Base-by-base conservation (phyloP, 23 red algal genomes). In the Gracilaria gracilis region DNA sequence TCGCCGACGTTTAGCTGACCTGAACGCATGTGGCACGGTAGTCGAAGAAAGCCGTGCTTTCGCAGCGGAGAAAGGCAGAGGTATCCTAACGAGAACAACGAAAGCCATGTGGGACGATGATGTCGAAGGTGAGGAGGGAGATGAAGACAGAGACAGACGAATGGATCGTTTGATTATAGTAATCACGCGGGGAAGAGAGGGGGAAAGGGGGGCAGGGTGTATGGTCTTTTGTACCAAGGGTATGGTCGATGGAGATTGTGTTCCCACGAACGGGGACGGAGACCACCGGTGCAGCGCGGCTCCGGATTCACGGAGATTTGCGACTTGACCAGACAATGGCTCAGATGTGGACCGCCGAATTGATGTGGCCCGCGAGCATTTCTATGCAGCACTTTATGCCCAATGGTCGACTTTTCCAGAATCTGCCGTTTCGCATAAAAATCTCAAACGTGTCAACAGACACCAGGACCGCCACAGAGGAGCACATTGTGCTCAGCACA, bases 381-480 rank as follows among this genome's bases (percentile, higher is more conserved):
- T 62, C 59, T 12, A 31, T 58, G 54, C 19, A n/a, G 54, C 54
- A 58, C 6, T n/a, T n/a, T n/a, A 58, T 58, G 6, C 19, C 54
- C 54, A 4, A 58, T 58, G 54, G 7, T 58, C 59, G 24, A 31
- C 13, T 69, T 20, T 36, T 69, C 64, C 31, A 69, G 31, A 69
- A 69, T 32, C 64, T 8, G 20, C 64, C 64, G 64, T 17, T 69
- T 34, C 12, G 64, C 32, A 0, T n/a, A 32, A 69, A 69, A 37
- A 69, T 36, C 64, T 69, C 64, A 32, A 37, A 69, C 64, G 28
- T 69, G 64, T 69, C n/a, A n/a, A n/a, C n/a, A n/a, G n/a, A n/a
- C n/a, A n/a, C n/a, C n/a, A n/a, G n/a, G n/a, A n/a, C n/a, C n/a
- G n/a, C n/a, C n/a, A n/a, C n/a, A n/a, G n/a, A n/a, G n/a, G n/a